Conservation (phyloP, 352 stramenopile species). For the Nothophytophthora sp. region DNA sequence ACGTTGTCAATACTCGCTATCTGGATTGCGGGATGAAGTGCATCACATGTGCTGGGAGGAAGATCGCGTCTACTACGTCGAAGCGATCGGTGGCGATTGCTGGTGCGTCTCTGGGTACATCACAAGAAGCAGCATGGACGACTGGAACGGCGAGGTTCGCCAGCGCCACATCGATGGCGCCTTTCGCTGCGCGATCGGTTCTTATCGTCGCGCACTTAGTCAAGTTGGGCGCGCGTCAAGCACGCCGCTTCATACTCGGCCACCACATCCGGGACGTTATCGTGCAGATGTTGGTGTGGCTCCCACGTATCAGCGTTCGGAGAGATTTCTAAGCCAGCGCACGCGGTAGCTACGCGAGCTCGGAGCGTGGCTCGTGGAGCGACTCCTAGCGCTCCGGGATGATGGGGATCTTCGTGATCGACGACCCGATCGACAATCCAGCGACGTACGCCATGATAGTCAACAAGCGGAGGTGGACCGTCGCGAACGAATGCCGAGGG, state of each 20-base stretch:
- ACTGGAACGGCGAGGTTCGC: no score
- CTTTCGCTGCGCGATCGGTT: no score
- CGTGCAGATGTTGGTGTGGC: not conserved
- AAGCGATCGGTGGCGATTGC: no score
- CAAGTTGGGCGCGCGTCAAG: constrained; percentile 1
- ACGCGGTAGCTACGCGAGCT: not conserved
- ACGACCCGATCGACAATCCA: not conserved
- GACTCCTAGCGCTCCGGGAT: not conserved
- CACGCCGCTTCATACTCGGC: not conserved
- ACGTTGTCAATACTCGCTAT: no score
- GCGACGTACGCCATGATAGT: not conserved
- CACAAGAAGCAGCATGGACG: no score
- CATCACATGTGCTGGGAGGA: no score
- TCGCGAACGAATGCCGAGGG: not conserved
- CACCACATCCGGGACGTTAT: constrained; percentile 4
- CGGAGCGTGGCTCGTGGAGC: not conserved
- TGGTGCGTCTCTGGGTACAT: no score
- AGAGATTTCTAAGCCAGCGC: constrained; percentile 3
- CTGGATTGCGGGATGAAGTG: no score
- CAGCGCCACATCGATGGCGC: no score
- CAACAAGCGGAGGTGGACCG: not conserved
- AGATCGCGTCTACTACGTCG: no score
- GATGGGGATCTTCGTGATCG: not conserved
- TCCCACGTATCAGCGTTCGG: constrained; percentile 1
- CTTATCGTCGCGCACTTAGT: not conserved